phyloP scores from a whole-genome alignment of 2,329 filamentous ascomycete species.

The Aspergillus sp. region DNA sequence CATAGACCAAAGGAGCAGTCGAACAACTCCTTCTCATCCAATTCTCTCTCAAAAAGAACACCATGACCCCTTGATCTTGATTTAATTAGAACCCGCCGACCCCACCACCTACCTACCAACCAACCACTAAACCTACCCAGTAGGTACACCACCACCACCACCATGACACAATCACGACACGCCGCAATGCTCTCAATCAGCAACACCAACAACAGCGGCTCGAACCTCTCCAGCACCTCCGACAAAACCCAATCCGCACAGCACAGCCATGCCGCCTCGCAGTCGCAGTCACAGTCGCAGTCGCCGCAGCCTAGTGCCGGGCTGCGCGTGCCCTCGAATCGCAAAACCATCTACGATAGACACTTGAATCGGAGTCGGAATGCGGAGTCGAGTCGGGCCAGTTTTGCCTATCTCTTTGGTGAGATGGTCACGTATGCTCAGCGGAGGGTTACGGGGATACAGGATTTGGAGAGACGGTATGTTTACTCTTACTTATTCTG shows the following conservation, averaged over 20 bases:
- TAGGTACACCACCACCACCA: conserved; percentile 1
- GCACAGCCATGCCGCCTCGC: too few species aligned
- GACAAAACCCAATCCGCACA: too few species aligned
- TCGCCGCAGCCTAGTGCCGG: conserved; percentile 39
- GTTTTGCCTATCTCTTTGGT: conserved; percentile 92
- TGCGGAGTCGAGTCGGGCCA: conserved; percentile 83
- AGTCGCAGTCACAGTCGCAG: too few species aligned
- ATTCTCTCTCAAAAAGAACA: too few species aligned
- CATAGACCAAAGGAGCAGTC: too few species aligned
- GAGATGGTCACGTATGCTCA: conserved; percentile 98
- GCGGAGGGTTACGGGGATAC: conserved; percentile 80
- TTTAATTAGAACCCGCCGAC: too few species aligned
- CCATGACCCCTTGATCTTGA: too few species aligned
- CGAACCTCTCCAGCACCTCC: conserved; percentile 14
- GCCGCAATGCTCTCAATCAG: conserved; percentile 28
- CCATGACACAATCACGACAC: conserved; percentile 27
- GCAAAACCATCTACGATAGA: conserved; percentile 97
- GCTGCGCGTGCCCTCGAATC: conserved; percentile 82
- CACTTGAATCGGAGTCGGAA: conserved; percentile 86
- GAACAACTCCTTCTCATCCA: too few species aligned
- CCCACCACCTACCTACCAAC: too few species aligned
- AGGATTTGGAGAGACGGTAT: conserved; percentile 87
- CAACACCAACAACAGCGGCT: conserved; percentile 23
- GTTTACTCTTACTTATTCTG: conserved; percentile 12
- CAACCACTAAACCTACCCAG: too few species aligned